Evolutionary conservation across 164 flowering plant genomes (phyloP).

Genomic region (Vitis cinerea): DNA sequence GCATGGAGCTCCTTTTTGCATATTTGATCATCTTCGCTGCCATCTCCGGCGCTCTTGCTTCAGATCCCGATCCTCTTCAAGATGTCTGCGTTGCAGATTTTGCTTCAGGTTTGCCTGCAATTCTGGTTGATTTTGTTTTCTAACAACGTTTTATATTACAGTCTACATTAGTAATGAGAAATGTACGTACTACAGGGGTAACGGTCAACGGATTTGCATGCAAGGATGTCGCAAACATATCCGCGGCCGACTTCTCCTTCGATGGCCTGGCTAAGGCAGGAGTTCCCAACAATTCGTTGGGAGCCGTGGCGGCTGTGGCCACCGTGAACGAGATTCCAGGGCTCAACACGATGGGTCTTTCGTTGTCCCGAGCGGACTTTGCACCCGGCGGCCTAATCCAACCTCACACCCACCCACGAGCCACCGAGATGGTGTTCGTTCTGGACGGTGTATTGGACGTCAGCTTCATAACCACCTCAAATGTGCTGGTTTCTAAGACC

Average conservation of each 20-base stretch:
- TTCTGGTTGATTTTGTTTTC: too few species aligned
- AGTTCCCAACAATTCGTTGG: constrained; percentile 14
- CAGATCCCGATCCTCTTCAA: constrained; percentile 27
- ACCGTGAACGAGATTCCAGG: constrained; percentile 28
- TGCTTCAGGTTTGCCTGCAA: constrained; percentile 14
- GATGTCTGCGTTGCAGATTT: constrained; percentile 29
- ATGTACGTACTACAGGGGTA: constrained; percentile 6
- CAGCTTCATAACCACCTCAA: constrained; percentile 24
- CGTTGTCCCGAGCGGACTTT: constrained; percentile 24
- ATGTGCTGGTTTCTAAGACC: constrained; percentile 15
- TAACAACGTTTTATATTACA: too few species aligned
- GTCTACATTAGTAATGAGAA: too few species aligned
- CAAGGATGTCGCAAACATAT: constrained; percentile 18
- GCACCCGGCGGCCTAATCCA: constrained; percentile 25
- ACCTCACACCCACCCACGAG: constrained; percentile 34
- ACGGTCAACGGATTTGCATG: constrained; percentile 30
- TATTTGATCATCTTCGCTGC: constrained; percentile 4
- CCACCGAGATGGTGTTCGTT: constrained; percentile 30
- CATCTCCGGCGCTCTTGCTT: constrained; percentile 5
- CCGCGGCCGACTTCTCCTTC: constrained; percentile 25
- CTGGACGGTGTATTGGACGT: constrained; percentile 27
- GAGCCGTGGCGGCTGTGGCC: constrained; percentile 19
- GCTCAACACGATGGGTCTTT: constrained; percentile 28
- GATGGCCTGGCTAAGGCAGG: constrained; percentile 23
- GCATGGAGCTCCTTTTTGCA: background rate